Base-by-base conservation (phyloP, 805 yeast species). In the Pichia heedii region DNA sequence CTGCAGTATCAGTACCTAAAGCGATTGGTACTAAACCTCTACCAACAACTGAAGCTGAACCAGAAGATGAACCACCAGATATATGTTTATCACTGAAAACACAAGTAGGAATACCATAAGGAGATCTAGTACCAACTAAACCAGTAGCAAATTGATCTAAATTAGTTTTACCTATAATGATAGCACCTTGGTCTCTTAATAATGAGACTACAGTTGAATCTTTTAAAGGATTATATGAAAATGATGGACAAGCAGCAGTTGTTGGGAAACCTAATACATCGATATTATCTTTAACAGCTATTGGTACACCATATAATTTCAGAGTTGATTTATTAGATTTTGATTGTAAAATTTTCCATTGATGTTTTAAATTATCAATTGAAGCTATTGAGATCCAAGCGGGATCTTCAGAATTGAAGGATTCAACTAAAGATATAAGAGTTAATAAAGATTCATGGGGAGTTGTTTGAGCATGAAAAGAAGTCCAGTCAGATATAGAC, bases 71-170 rank as follows among this genome's bases (percentile, higher is more conserved):
- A 26, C 98, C 98, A 41, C 98, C 98, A 44, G 88, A 76, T 16
- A 90, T 96, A 58, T 88, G 88, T 39, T 77, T 69, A 40, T 70
- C 66, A 52, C 82, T 70, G 62, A 90, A 87, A 1, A 90, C 80
- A 62, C 82, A 81, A 33, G 87, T 79, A 5, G 96, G 84, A 53
- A 79, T 75, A 12, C 98, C 98, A 59, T 90, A 90, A 1, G 98
- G 97, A 7, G 96, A 84, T 57, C 98, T 75, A 27, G 87, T 81
- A 36, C 98, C 98, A 2, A 90, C 97, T 46, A 90, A 71, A 33
- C 98, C 98, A 3, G 98, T 93, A 12, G 97, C 97, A 66, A 90
- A 90, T 63, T 90, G 98, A 62, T 90, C 98, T 62, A 90, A 69
- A 62, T 90, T 90, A 43, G 97, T 93, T 63, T 90, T 90, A 47